Base-by-base conservation (phyloP, 1,284 basidiomycete genomes). In the Tylopilus sp. region DNA sequence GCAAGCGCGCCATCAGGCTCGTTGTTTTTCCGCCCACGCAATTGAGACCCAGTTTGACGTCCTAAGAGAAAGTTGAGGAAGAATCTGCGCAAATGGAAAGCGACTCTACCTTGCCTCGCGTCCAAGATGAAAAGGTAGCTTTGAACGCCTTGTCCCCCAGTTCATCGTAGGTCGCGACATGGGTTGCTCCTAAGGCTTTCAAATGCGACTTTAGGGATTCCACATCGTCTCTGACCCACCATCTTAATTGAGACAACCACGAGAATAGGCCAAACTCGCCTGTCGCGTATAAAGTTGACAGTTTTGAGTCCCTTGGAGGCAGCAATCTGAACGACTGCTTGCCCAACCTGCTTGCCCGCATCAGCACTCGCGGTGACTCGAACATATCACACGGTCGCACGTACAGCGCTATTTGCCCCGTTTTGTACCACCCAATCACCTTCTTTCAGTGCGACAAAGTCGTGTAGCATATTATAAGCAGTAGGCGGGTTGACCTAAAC, bases 351-450 rank as follows among this genome's bases (percentile, higher is more conserved):
- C 15, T 41, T 37, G 19, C 21, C 37, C 10, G 21, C 39, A 18
- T 59, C 47, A 55, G 42, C 29, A 44, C 7, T 25, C 23, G 7
- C 25, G 36, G 16, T 5, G 26, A 25, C 18, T n/a, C 4, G 7
- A 25, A 42, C 9, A 30, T 13, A 12, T 15, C 21, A 23, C 21
- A 23, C 6, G 21, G 21, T 23, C 21, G 12, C 34, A 21, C 66
- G 19, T 52, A 89, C 88, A 21, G 89, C 86, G 56, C 86, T 89
- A 59, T 92, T 93, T 1, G 89, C 89, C 15, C 87, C 90, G 56
- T 92, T 92, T 61, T 93, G 90, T 16, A 92, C 65, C 6, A 93
- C 73, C 81, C 84, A 91, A 46, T 89, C 86, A 0, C 81, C 86
- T 43, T 74, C 69, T 46, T 78, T 57, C 37, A 91, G 74, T 25